Conservation (phyloP, 208 protist species). For the Acanthamoeba castellanii region DNA sequence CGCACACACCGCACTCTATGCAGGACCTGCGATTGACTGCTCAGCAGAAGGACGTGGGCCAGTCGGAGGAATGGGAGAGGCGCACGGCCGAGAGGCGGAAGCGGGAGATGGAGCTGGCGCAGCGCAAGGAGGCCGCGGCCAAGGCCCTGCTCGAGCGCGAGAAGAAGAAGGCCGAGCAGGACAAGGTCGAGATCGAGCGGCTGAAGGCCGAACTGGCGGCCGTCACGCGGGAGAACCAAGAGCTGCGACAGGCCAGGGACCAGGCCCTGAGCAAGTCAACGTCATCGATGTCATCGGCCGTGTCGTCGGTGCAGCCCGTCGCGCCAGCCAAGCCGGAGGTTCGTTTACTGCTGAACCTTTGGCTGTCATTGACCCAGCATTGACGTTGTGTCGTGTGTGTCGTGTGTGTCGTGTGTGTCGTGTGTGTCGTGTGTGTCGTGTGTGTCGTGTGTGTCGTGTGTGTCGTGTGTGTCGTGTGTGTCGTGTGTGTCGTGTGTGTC, state of each 20-base stretch:
- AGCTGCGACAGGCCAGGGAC: background rate
- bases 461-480: too few relatives aligned
- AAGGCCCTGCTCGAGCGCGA: slow-evolving; percentile 52
- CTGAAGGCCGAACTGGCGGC: background rate
- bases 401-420: too few relatives aligned
- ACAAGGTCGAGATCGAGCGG: slow-evolving; percentile 8
- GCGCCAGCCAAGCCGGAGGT: background rate
- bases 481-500: too few relatives aligned
- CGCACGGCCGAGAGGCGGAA: background rate
- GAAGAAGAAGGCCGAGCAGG: slow-evolving; percentile 36
- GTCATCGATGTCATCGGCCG: background rate
- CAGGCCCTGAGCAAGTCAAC: background rate
- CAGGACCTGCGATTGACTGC: slow-evolving; percentile 37
- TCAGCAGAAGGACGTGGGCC: background rate
- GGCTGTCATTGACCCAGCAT: too few relatives aligned
- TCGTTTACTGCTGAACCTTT: too few relatives aligned
- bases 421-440: too few relatives aligned
- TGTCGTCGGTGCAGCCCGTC: too few relatives aligned
- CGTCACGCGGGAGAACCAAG: background rate
- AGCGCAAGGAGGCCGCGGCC: slow-evolving; percentile 37
- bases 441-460: too few relatives aligned
- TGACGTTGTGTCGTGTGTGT: too few relatives aligned
- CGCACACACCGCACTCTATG: background rate
- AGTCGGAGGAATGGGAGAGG: slow-evolving; percentile 23
- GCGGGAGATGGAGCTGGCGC: slow-evolving; percentile 6